Conservation (phyloP, 1,284 basidiomycete species). For the Cerrena zonata region DNA sequence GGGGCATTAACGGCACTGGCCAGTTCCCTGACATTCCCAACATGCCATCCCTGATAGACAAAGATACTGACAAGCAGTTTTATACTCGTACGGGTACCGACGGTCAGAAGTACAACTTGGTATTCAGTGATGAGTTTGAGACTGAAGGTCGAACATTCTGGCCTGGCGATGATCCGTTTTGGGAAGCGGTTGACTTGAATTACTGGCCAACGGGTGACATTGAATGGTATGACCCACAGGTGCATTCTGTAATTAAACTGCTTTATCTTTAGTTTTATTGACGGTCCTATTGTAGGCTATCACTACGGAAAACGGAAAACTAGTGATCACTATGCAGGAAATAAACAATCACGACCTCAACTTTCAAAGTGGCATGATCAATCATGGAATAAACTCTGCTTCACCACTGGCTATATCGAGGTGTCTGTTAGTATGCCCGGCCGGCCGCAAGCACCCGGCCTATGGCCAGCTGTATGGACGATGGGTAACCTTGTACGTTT, state of each 20-base stretch:
- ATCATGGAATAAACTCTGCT: conserved; percentile 90
- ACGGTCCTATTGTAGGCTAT: conserved; percentile 37
- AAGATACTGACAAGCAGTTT: conserved; percentile 60
- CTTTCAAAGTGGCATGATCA: conserved; percentile 78
- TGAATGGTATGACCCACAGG: conserved; percentile 79
- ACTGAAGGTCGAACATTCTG: conserved; percentile 71
- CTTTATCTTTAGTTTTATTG: neutral
- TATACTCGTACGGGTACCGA: conserved; percentile 50
- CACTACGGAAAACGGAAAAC: conserved; percentile 64
- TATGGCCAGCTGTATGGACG: conserved; percentile 54
- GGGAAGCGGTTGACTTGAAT: conserved; percentile 69
- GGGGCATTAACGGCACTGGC: conserved; percentile 64
- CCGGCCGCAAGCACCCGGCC: conserved; percentile 57
- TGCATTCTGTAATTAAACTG: conserved; percentile 25
- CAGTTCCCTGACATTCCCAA: conserved; percentile 62
- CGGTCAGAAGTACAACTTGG: conserved; percentile 72
- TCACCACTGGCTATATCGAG: conserved; percentile 88
- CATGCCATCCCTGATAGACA: conserved; percentile 59
- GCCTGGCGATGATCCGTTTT: conserved; percentile 74
- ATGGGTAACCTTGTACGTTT: conserved; percentile 44
- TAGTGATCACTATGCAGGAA: conserved; percentile 72
- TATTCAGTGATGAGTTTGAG: conserved; percentile 92
- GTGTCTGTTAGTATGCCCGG: conserved; percentile 80
- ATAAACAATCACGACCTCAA: conserved; percentile 64
- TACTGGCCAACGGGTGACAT: conserved; percentile 81